phyloP scores from a whole-genome alignment of 768 basidiomycete genomes.

The Pleurotus djamor region DNA sequence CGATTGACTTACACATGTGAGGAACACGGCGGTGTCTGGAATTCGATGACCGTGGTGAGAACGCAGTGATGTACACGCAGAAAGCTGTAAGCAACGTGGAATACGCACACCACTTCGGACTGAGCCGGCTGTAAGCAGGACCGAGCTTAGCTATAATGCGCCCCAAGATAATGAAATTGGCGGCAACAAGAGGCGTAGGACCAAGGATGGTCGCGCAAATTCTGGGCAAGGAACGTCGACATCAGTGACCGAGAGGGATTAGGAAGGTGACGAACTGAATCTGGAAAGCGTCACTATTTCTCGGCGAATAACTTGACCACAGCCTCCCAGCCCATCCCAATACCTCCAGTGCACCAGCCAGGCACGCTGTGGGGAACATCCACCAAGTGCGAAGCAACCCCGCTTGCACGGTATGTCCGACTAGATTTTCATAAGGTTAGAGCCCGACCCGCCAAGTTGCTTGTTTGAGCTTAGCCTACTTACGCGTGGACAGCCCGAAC shows the following conservation, averaged over 20 bases:
- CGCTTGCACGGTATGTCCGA: constrained; percentile 44
- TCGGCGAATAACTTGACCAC: constrained; percentile 40
- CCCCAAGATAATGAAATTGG: constrained; percentile 53
- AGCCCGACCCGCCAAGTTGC: too few relatives aligned
- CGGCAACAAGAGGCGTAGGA: constrained; percentile 58
- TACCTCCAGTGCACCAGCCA: constrained; percentile 48
- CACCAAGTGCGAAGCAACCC: constrained; percentile 46
- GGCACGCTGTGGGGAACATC: constrained; percentile 44
- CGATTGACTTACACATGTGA: constrained; percentile 30
- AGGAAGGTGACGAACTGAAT: constrained; percentile 36
- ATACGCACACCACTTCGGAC: constrained; percentile 35
- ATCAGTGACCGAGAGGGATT: neutral
- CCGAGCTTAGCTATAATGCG: constrained; percentile 43
- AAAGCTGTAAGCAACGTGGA: neutral
- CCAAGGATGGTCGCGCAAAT: constrained; percentile 45
- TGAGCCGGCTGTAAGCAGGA: constrained; percentile 45
- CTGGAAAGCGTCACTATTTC: constrained; percentile 23
- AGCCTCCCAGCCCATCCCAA: constrained; percentile 55
- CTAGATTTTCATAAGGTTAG: constrained; percentile 36
- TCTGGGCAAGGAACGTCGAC: constrained; percentile 16
- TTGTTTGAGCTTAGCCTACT: constrained; percentile 2
- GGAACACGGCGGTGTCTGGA: constrained; percentile 38
- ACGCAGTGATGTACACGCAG: neutral
- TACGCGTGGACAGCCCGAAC: constrained; percentile 38
- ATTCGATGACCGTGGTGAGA: neutral